A percentile compares a stretch with the other conserved stretches of the same genome.
Conservation (phyloP, 192 early-diverging fungal genomes). For the Linnemannia elongata region DNA sequence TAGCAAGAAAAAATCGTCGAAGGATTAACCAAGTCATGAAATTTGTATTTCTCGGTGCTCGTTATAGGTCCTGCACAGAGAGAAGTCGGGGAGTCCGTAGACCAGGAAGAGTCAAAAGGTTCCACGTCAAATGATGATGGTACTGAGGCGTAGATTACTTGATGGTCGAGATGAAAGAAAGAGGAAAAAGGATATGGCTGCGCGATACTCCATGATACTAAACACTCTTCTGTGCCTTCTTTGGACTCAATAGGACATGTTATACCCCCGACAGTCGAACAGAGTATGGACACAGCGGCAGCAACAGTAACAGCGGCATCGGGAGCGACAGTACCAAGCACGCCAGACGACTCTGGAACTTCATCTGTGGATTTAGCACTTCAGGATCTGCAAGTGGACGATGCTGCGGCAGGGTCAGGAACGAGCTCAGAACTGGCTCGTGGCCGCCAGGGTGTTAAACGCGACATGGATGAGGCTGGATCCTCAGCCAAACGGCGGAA, state of each 20-base stretch:
- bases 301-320: not conserved
- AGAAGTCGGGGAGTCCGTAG: not conserved
- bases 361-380: not conserved
- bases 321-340: not conserved
- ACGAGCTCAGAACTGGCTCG: not conserved
- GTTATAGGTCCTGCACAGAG: slow-evolving; percentile 19
- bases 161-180: too few relatives aligned
- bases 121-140: not conserved
- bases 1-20: not conserved
- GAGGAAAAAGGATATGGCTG: too few relatives aligned
- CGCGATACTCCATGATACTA: not conserved
- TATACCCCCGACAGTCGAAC: not conserved
- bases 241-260: not conserved
- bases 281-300: not conserved
- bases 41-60: not conserved
- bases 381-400: slow-evolving; percentile 11
- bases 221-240: not conserved
- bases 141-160: not conserved
- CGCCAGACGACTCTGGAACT: not conserved
- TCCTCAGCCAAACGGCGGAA: slow-evolving; percentile 14
- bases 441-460: slow-evolving; percentile 24
- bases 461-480: slow-evolving; percentile 19
- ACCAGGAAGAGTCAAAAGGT: slow-evolving; percentile 12
- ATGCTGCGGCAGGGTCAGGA: not conserved
- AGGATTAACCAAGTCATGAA: not conserved